These are phyloP conservation scores for Moesziomyces antarcticus DNA, from an alignment of 1,284 basidiomycete genomes.

Conservation along the genomic window DNA sequence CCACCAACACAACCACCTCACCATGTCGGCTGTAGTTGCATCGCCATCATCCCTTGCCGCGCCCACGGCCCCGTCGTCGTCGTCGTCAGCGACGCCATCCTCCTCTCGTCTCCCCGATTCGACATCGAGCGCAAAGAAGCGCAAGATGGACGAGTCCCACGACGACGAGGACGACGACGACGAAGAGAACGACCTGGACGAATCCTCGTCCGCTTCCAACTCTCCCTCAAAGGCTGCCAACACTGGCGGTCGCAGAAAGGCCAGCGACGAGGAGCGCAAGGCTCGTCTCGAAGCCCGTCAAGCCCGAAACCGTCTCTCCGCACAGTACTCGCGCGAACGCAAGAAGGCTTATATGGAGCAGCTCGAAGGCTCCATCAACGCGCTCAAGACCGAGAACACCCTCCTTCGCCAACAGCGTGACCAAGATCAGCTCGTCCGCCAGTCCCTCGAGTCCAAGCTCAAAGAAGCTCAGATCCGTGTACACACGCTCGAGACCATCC, in stretches of 20 bases:
- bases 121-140: constrained; percentile 34
- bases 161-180: constrained; percentile 9
- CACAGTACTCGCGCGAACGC: constrained; percentile 63
- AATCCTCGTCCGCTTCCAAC: constrained; percentile 6
- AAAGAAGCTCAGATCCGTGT: constrained; percentile 46
- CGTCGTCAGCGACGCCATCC: constrained; percentile 17
- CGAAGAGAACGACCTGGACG: constrained; percentile 13
- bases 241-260: constrained; percentile 27
- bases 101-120: constrained; percentile 26
- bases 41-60: constrained; percentile 14
- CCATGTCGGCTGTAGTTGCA: not conserved
- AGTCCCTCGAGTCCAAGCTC: constrained; percentile 43
- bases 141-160: constrained; percentile 15
- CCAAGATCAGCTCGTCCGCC: constrained; percentile 23
- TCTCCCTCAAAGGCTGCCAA: constrained; percentile 34
- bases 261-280: constrained; percentile 60
- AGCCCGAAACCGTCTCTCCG: constrained; percentile 64
- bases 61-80: constrained; percentile 12
- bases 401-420: constrained; percentile 23
- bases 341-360: constrained; percentile 62
- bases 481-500: constrained; percentile 46
- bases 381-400: constrained; percentile 50
- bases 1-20: constrained; percentile 11
- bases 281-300: constrained; percentile 64
- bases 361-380: constrained; percentile 52